A percentile compares a stretch with the other conserved stretches of the same genome.
phyloP scores from a whole-genome alignment of 1,284 basidiomycete species.

The Sporisorium sorghi region DNA sequence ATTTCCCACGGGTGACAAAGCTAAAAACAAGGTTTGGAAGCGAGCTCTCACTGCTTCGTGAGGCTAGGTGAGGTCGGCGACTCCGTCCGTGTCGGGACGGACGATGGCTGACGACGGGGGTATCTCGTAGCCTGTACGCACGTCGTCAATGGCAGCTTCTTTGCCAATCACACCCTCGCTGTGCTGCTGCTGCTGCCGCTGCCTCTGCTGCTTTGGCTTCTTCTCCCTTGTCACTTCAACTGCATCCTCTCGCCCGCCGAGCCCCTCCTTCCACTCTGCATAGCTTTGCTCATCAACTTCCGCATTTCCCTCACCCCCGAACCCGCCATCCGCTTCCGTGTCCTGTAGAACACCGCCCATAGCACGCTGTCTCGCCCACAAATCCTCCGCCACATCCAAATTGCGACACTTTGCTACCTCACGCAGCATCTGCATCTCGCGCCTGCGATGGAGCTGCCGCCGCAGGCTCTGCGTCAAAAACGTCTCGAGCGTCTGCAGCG shows the following conservation, averaged over 20 bases:
- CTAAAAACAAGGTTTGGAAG: neutral
- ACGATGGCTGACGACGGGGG: constrained; percentile 15
- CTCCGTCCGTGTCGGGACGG: constrained; percentile 9
- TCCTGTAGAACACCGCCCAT: constrained; percentile 57
- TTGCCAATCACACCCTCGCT: constrained; percentile 5
- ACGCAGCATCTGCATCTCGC: constrained; percentile 50
- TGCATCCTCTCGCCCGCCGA: neutral
- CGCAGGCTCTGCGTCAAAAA: constrained; percentile 57
- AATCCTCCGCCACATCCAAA: constrained; percentile 50
- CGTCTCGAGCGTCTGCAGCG: constrained; percentile 52
- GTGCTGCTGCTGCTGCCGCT: neutral
- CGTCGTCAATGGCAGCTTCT: constrained; percentile 18
- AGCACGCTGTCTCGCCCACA: constrained; percentile 53
- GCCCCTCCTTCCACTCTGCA: constrained; percentile 18
- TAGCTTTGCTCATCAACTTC: constrained; percentile 15
- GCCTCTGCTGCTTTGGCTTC: neutral
- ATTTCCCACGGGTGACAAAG: neutral
- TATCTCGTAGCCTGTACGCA: constrained; percentile 13
- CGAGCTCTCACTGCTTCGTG: neutral
- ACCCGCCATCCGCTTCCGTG: constrained; percentile 22
- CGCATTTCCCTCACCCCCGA: constrained; percentile 6
- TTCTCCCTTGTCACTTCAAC: constrained; percentile 4
- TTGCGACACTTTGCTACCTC: constrained; percentile 52
- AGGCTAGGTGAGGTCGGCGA: constrained; percentile 22
- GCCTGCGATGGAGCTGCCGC: constrained; percentile 44